These are phyloP conservation scores for Blastosporella zonata DNA, from an alignment of 1,284 basidiomycete species.

Conservation along the genomic window DNA sequence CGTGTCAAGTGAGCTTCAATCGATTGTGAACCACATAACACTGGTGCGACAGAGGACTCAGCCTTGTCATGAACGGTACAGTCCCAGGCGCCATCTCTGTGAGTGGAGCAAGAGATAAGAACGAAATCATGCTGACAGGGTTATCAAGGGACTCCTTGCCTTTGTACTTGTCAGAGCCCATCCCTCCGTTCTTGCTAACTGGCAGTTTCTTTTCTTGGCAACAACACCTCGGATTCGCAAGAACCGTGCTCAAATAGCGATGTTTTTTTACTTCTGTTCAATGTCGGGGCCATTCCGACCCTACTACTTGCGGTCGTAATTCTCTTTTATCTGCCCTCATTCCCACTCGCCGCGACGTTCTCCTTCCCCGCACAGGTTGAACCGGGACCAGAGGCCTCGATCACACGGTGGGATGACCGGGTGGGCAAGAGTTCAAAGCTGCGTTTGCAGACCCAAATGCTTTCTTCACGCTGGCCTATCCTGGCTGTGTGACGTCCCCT, in stretches of 20 bases:
- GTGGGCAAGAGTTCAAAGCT: conserved; percentile 51
- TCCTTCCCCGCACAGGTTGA: conserved; percentile 42
- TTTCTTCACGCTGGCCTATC: conserved; percentile 49
- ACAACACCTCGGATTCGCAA: neutral
- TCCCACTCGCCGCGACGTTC: conserved; percentile 40
- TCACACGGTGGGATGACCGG: conserved; percentile 56
- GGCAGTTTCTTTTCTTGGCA: conserved; percentile 57
- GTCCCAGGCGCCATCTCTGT: conserved; percentile 54
- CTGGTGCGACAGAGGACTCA: conserved; percentile 15
- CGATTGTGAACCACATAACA: neutral
- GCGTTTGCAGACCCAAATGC: conserved; percentile 45
- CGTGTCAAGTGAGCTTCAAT: conserved; percentile 38
- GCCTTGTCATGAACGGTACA: conserved; percentile 53
- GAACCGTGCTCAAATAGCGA: neutral
- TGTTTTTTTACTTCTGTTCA: neutral
- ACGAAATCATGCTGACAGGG: neutral
- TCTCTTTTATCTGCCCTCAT: conserved; percentile 44
- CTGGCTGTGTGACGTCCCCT: conserved; percentile 40
- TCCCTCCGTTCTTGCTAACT: conserved; percentile 43
- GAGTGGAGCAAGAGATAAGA: conserved; percentile 9
- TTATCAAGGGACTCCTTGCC: conserved; percentile 44
- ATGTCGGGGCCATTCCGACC: conserved; percentile 55
- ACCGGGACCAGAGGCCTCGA: conserved; percentile 51
- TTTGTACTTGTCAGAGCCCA: conserved; percentile 51
- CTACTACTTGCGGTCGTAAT: conserved; percentile 44